A percentile compares a stretch with the other conserved stretches of the same genome.
Evolutionary conservation across 352 stramenopile species (phyloP).

Genomic region (Globisporangium cylindrosporum): DNA sequence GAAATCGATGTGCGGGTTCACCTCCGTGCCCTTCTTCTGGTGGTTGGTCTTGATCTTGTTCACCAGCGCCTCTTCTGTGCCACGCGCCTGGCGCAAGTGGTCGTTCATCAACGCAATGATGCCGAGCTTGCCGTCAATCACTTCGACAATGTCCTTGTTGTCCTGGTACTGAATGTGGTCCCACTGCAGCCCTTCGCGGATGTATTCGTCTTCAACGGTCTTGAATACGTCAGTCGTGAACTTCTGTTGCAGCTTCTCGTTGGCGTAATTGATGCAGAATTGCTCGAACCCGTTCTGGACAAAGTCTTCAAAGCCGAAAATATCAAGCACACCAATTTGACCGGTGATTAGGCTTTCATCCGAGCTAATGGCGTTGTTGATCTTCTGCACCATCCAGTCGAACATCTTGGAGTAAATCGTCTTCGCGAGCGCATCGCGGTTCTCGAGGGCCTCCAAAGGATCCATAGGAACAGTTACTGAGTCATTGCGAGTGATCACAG

Average conservation of each 20-base stretch:
- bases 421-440: conserved; percentile 95
- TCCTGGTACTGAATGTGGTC: conserved; percentile 98
- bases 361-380: conserved; percentile 84
- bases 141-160: conserved; percentile 97
- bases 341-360: conserved; percentile 66
- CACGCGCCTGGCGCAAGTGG: conserved; percentile 79
- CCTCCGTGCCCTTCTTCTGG: conserved; percentile 61
- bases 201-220: conserved; percentile 98
- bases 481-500: conserved; percentile 89
- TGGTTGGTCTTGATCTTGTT: conserved; percentile 88
- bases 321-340: conserved; percentile 97
- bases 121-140: conserved; percentile 92
- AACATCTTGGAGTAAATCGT: conserved; percentile 98
- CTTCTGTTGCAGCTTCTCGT: conserved; percentile 91
- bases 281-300: conserved; percentile 91
- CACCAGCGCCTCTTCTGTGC: conserved; percentile 84
- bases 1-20: conserved; percentile 82
- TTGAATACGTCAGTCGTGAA: conserved; percentile 96
- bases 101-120: conserved; percentile 90
- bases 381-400: conserved; percentile 95
- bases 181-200: conserved; percentile 96
- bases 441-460: conserved; percentile 90
- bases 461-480: conserved; percentile 82
- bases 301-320: conserved; percentile 99
- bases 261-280: conserved; percentile 93